phyloP scores from a whole-genome alignment of 495 filamentous ascomycete species.

The Polyplosphaeria fusca region DNA sequence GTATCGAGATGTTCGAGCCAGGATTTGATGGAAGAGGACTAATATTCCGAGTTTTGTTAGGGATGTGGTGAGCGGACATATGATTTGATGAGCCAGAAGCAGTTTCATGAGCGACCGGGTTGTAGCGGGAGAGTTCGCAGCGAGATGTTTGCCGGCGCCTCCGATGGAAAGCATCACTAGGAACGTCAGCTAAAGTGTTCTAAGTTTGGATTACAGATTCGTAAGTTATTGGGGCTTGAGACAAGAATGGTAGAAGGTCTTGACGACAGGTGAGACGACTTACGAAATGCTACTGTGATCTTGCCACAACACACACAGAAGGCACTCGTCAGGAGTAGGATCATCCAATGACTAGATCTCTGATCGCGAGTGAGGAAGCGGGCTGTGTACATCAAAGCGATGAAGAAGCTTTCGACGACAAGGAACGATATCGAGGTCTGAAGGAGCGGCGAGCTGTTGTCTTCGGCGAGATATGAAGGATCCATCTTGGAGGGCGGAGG shows the following conservation, averaged over 20 bases:
- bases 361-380: neutral
- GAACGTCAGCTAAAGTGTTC: neutral
- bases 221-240: neutral
- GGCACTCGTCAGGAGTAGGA: slow-evolving; percentile 11
- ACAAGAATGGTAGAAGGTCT: neutral
- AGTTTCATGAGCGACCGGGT: slow-evolving; percentile 2
- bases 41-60: slow-evolving; percentile 21
- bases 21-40: slow-evolving; percentile 13
- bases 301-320: slow-evolving; percentile 4
- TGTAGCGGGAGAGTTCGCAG: neutral
- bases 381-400: slow-evolving; percentile 5
- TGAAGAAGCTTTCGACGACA: slow-evolving; percentile 12
- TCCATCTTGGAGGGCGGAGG: neutral
- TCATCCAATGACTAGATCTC: slow-evolving; percentile 7
- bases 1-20: neutral
- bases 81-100: slow-evolving; percentile 1
- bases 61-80: slow-evolving; percentile 22
- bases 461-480: slow-evolving; percentile 4
- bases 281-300: slow-evolving; percentile 12
- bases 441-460: slow-evolving; percentile 1
- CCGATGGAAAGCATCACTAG: slow-evolving; percentile 15
- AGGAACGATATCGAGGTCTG: slow-evolving; percentile 15
- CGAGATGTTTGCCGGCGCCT: slow-evolving; percentile 9
- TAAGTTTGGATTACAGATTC: neutral
- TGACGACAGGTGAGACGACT: neutral